Evolutionary conservation across 75 land plant genomes (phyloP).

Genomic region (Chamaecyparis obtusa): DNA sequence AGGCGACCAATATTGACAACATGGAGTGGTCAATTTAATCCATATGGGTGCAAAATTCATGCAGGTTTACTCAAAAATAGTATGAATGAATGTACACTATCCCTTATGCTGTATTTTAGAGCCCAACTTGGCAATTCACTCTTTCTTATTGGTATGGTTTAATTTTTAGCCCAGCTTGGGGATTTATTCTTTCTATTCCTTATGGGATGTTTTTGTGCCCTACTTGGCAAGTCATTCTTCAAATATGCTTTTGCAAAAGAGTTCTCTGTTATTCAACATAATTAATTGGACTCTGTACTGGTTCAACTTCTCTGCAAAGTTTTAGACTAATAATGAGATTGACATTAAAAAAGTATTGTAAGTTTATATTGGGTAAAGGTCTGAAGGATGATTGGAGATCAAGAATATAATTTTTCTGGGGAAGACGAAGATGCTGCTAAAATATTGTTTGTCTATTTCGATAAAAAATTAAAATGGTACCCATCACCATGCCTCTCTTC

Average conservation of each 20-base stretch:
- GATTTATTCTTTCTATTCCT: background rate
- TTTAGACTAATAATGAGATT: background rate
- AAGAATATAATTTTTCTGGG: no score
- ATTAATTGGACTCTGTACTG: background rate
- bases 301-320: background rate
- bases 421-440: background rate
- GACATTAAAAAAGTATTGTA: background rate
- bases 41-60: background rate
- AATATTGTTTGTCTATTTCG: background rate
- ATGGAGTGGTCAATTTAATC: no score
- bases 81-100: background rate
- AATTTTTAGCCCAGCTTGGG: background rate
- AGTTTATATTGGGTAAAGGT: background rate
- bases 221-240: background rate
- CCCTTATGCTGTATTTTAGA: no score
- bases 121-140: background rate
- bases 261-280: background rate
- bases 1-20: no score
- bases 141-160: no score
- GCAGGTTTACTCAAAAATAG: background rate
- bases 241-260: background rate
- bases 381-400: background rate
- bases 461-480: no score
- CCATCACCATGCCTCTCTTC: background rate
- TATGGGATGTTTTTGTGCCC: background rate